Percentiles rank a stretch among this genome's conserved stretches.
These are phyloP conservation scores for Asclepias syriaca DNA, from an alignment of 257 asterid species.

Conservation along the genomic window DNA sequence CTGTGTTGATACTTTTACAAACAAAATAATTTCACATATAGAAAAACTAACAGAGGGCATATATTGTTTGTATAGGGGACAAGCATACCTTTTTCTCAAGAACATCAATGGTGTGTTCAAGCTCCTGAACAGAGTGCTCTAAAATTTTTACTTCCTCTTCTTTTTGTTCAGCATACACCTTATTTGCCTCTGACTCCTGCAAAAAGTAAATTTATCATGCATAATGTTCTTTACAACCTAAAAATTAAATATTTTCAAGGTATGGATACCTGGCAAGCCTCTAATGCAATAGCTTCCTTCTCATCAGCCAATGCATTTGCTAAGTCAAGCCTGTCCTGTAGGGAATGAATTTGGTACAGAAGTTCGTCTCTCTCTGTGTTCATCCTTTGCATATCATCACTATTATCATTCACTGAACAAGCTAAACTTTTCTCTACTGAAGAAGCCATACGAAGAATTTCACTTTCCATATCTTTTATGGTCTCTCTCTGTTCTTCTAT, in stretches of 20 bases:
- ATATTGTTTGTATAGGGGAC: background rate
- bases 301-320: slow-evolving; percentile 70
- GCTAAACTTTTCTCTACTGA: slow-evolving; percentile 37
- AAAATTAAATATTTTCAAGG: slow-evolving; percentile 15
- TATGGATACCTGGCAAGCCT: slow-evolving; percentile 62
- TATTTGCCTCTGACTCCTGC: slow-evolving; percentile 72
- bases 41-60: background rate
- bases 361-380: slow-evolving; percentile 58
- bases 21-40: background rate
- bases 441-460: slow-evolving; percentile 56
- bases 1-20: background rate
- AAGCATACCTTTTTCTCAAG: slow-evolving; percentile 70
- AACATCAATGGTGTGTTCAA: slow-evolving; percentile 77
- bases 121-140: slow-evolving; percentile 82
- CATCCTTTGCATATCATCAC: slow-evolving; percentile 41
- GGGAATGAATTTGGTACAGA: slow-evolving; percentile 47
- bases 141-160: slow-evolving; percentile 90
- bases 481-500: slow-evolving; percentile 57
- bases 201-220: slow-evolving; percentile 22
- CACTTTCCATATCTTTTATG: slow-evolving; percentile 58
- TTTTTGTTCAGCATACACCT: slow-evolving; percentile 75
- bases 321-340: slow-evolving; percentile 66
- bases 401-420: slow-evolving; percentile 36
- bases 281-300: slow-evolving; percentile 74
- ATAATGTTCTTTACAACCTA: slow-evolving; percentile 14